Base-by-base conservation (phyloP, 2,329 filamentous ascomycete species). In the Cordyceps militaris region DNA sequence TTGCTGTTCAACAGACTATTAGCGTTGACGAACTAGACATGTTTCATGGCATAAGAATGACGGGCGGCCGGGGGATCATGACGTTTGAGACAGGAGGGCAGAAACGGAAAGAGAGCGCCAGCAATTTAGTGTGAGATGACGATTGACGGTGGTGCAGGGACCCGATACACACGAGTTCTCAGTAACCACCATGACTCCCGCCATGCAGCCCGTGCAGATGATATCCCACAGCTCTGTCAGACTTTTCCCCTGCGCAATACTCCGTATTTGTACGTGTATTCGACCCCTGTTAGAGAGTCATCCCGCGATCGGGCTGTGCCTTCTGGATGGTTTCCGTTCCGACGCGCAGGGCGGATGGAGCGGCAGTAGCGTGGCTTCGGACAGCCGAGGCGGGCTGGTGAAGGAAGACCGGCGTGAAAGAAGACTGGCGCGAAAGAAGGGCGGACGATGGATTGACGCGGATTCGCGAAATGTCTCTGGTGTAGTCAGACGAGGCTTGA, bases 11-110 rank as follows among this genome's bases (percentile, higher is more conserved):
- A 11, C 24, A 16, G 52, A 2, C 23, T 23, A 3, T 23, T 16
- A 34, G 44, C n/a, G n/a, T 6, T 55, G 53, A 48, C 43, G 53
- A 56, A 56, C 53, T 21, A 56, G 53, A 48, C 53, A 48, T 48
- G 53, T 48, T 40, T 43, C 53, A 48, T 56, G 28, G 53, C 43
- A 56, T 48, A 24, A 47, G 19, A 8, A 55, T 55, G 52, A 46
- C 42, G 42, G 30, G 8, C 14, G 10, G 21, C 42, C 30, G 30
- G 52, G 30, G 42, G 30, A 55, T 36, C 28, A 55, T 56, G 52
- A 28, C 52, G 32, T 47, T 40, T 56, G 30, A 55, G 52, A 55
- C 42, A 44, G 42, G 2, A 44, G 26, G 38, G 24, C 26, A 36
- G 42, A n/a, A 24, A 21, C 11, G 40, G 32, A 30, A 4, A 40